Base-by-base conservation (phyloP, 345 rosid genomes). In the Lepidium didymum region DNA sequence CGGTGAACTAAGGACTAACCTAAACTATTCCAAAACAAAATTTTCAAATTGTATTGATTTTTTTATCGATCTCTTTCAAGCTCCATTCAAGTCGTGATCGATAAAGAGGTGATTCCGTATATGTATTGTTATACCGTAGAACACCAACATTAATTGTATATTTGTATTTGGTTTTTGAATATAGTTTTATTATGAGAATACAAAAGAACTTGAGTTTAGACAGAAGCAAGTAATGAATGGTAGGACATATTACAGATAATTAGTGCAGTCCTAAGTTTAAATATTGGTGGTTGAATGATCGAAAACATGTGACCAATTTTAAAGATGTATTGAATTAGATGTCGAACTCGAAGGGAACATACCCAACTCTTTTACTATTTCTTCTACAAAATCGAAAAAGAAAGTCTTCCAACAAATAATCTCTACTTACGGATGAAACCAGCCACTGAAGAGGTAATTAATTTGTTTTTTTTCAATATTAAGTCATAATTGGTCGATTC, bases 331-430 rank as follows among this genome's bases (percentile, higher is more conserved):
- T 70, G 16, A 70, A 62, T 62, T 70, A 11, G 25, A 51, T 70
- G 75, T 70, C 54, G 7, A 61, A 42, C 54, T 61, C 8, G 45
- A 40, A 40, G 75, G 75, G 75, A 53, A 71, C 69, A 71, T 62
- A 44, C 49, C 34, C 56, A 44, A 45, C 10, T 7, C 62, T 42
- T 25, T 25, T 62, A 38, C 36, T 37, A 10, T 43, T 34, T 18
- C 45, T 62, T 71, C 12, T 27, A 62, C 47, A 71, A 36, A 69
- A 38, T 40, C 4, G 35, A 5, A 38, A n/a, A 47, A 56, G 0
- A 47, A 59, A 14, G 73, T 69, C 34, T 49, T 59, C 44, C 59
- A 49, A 19, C 60, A 49, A 18, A 44, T 44, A 44, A 60, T 69
- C 66, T 49, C 16, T 51, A 18, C 37, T 59, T 35, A 50, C 67